Percentiles rank a stretch among this genome's conserved stretches.
phyloP scores from a whole-genome alignment of 192 early-diverging fungal species.

The Mortierella hygrophila region DNA sequence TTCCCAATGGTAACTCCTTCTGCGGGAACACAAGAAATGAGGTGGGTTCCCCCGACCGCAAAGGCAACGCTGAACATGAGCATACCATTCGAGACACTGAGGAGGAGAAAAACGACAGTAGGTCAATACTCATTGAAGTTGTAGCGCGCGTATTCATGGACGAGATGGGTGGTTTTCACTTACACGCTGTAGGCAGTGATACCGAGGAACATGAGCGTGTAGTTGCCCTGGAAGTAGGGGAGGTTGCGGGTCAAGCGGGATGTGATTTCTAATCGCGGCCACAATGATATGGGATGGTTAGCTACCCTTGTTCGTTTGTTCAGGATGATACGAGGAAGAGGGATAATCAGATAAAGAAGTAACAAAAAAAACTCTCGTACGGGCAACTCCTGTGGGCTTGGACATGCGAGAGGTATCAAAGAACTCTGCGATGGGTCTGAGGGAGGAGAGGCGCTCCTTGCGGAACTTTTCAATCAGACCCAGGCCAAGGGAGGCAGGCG shows the following conservation, averaged over 20 bases:
- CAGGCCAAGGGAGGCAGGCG: conserved; percentile 33
- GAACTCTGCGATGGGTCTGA: conserved; percentile 66
- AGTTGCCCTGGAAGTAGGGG: conserved; percentile 69
- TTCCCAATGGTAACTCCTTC: conserved; percentile 52
- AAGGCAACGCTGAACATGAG: conserved; percentile 64
- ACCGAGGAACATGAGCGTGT: conserved; percentile 66
- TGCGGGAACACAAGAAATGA: conserved; percentile 59
- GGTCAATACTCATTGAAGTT: background rate
- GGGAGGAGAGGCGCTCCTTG: conserved; percentile 59
- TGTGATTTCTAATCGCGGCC: conserved; percentile 22
- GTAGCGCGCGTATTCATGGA: background rate
- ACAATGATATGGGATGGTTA: background rate
- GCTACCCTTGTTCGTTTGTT: background rate
- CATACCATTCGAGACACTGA: conserved; percentile 65
- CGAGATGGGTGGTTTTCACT: conserved; percentile 10
- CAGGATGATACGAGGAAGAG: background rate
- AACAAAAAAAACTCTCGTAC: conserved; percentile 15
- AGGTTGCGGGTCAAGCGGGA: conserved; percentile 65
- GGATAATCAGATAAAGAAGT: background rate
- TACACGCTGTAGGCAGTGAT: conserved; percentile 69
- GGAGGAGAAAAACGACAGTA: background rate
- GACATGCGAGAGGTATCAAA: conserved; percentile 65
- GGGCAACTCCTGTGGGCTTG: conserved; percentile 56
- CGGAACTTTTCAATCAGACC: conserved; percentile 47
- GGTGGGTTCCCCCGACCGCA: conserved; percentile 58